These are phyloP conservation scores for Iris macrosiphon DNA, from an alignment of 106 monocot genomes.

Conservation along the genomic window DNA sequence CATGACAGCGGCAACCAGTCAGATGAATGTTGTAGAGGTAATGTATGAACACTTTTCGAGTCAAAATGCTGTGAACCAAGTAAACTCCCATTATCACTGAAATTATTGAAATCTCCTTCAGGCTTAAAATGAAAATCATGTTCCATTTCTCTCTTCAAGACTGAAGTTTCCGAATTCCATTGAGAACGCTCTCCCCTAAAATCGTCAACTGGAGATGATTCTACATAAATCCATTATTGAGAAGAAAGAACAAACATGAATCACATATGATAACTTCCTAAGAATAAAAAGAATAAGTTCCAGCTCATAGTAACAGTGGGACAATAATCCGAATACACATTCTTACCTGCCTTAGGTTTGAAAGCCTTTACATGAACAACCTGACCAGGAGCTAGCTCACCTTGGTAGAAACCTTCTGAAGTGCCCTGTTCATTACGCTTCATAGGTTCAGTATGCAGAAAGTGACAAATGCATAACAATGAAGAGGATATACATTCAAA, in stretches of 20 bases:
- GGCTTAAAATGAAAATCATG: neutral
- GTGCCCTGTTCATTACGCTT: neutral
- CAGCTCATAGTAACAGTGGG: neutral
- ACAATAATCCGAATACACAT: neutral
- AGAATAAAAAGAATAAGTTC: neutral
- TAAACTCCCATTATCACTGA: slow-evolving; percentile 11
- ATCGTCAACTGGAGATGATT: slow-evolving; percentile 1
- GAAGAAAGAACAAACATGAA: neutral
- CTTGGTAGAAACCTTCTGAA: neutral
- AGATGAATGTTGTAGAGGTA: neutral
- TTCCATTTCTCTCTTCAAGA: slow-evolving; percentile 3
- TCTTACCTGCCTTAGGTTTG: slow-evolving; percentile 7
- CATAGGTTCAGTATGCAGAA: neutral
- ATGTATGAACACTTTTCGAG: slow-evolving; percentile 1
- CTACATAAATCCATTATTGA: neutral
- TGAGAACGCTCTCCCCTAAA: slow-evolving; percentile 3
- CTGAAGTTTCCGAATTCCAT: slow-evolving; percentile 6
- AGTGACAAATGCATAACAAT: neutral
- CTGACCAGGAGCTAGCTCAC: neutral
- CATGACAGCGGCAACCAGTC: slow-evolving; percentile 16
- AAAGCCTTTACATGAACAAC: neutral
- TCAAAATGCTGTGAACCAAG: slow-evolving; percentile 1
- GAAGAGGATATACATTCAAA: too few species aligned
- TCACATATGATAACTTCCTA: neutral
- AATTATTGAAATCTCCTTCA: slow-evolving; percentile 7